Percentiles rank a stretch among this genome's conserved stretches.
Evolutionary conservation across 495 filamentous ascomycete species (phyloP).

Genomic region (Penicillium odoratum): DNA sequence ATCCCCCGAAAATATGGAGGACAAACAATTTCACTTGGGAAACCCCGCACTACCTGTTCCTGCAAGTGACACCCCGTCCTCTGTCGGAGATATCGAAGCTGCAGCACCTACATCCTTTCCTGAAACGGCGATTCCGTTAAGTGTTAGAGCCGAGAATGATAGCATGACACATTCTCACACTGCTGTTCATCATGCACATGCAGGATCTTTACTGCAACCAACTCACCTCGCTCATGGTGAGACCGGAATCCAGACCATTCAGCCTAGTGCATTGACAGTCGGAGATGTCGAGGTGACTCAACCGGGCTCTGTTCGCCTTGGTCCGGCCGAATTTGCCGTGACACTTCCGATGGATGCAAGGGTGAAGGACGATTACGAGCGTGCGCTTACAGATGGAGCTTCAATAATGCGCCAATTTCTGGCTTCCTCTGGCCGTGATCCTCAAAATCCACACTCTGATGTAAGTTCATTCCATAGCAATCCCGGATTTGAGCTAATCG

Average conservation of each 20-base stretch:
- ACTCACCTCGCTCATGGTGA: constrained; percentile 17
- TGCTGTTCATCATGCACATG: constrained; percentile 23
- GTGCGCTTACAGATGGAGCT: constrained; percentile 29
- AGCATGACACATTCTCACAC: constrained; percentile 22
- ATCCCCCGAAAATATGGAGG: neutral
- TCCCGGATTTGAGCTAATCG: neutral
- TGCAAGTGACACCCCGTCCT: constrained; percentile 39
- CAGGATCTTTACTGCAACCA: constrained; percentile 25
- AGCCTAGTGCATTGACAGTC: constrained; percentile 44
- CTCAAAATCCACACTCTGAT: constrained; percentile 17
- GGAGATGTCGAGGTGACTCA: constrained; percentile 25
- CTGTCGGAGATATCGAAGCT: constrained; percentile 44
- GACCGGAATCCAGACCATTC: constrained; percentile 40
- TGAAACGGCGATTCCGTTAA: constrained; percentile 38
- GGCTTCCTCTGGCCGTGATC: constrained; percentile 14
- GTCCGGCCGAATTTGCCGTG: constrained; percentile 45
- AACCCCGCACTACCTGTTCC: neutral
- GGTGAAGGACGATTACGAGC: constrained; percentile 46
- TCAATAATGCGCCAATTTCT: constrained; percentile 31
- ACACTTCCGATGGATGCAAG: constrained; percentile 48
- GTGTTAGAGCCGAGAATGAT: constrained; percentile 36
- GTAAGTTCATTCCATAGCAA: constrained; percentile 13
- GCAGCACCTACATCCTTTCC: constrained; percentile 27
- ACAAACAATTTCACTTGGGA: constrained; percentile 6
- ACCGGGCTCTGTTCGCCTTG: constrained; percentile 44